Evolutionary conservation across 805 yeast species (phyloP), one percentile per base, ranked within the genome.

Genomic region (Cyberlindnera meyerae): DNA sequence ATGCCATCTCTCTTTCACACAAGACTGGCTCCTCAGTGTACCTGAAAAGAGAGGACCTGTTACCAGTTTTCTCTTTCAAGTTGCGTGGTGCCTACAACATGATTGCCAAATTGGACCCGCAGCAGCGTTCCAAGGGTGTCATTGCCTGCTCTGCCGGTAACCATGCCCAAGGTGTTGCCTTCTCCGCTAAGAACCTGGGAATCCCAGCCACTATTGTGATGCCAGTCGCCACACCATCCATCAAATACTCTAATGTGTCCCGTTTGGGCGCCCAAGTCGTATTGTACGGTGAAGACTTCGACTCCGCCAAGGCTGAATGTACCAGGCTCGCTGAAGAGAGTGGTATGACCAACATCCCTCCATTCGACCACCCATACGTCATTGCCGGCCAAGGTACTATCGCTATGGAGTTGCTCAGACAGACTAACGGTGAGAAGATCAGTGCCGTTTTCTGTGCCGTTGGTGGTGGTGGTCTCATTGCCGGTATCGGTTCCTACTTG

Each of bases 371-470:
- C 55, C 99, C 99, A 2, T 86, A 81, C 50, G 96, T 93, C 47
- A 87, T 93, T 62, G 98, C 99, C 8, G 99, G 99, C 17, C 99
- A 93, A 62, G 99, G 97, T 42, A 93, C 99, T 18, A 81, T 90
- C 44, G 98, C 95, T 4, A 74, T 89, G 75, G 99, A 93, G 62
- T 66, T 93, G 18, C 65, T 93, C 37, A 77, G 96, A 59, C 99
- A 93, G 65, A 72, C 88, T 24, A 79, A 86, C 46, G 68, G 81
- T 33, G 77, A 79, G 38, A 79, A 81, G 43, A 70, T 90, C 48
- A 75, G 75, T 49, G 97, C 97, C 2, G 82, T 93, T 2, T 93
- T 93, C 57, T 78, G 87, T 40, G 88, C 95, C 22, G 83, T 90
- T 39, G 99, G 99, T 40, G 99, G 99, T 41, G 99, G 97, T 49